A percentile compares a stretch with the other conserved stretches of the same genome.
phyloP scores from a whole-genome alignment of 1,284 basidiomycete species.

The Ceratobasidium sp. region DNA sequence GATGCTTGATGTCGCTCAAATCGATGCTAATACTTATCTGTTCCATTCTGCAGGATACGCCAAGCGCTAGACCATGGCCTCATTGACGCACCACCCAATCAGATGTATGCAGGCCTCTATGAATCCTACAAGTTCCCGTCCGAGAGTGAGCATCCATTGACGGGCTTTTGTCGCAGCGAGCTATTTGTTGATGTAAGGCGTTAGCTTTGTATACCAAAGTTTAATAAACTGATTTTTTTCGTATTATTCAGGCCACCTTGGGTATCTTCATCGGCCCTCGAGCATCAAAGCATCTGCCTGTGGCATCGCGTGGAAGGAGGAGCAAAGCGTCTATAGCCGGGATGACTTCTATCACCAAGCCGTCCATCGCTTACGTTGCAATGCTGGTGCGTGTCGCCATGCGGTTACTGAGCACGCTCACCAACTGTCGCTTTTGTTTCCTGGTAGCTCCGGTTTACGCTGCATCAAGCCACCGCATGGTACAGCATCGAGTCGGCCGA shows the following conservation, averaged over 20 bases:
- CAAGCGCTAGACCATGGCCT: background rate
- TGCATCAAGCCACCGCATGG: background rate
- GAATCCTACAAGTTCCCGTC: background rate
- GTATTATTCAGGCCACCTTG: background rate
- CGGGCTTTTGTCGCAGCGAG: background rate
- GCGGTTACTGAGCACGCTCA: background rate
- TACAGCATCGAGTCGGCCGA: background rate
- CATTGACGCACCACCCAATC: background rate
- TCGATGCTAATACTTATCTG: background rate
- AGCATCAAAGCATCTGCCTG: background rate
- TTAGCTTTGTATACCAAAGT: background rate
- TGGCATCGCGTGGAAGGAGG: background rate
- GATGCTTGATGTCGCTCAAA: background rate
- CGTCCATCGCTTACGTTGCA: background rate
- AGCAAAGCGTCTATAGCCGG: slow-evolving; percentile 3
- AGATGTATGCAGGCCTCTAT: background rate
- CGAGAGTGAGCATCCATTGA: background rate
- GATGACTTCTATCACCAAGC: background rate
- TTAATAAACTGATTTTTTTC: background rate
- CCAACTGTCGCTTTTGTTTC: background rate
- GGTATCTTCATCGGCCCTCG: background rate
- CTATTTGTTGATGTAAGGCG: background rate
- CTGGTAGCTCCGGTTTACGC: background rate
- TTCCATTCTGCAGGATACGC: background rate
- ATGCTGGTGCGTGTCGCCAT: background rate